Conservation (phyloP, 805 yeast genomes). For the Candida railenensis region DNA sequence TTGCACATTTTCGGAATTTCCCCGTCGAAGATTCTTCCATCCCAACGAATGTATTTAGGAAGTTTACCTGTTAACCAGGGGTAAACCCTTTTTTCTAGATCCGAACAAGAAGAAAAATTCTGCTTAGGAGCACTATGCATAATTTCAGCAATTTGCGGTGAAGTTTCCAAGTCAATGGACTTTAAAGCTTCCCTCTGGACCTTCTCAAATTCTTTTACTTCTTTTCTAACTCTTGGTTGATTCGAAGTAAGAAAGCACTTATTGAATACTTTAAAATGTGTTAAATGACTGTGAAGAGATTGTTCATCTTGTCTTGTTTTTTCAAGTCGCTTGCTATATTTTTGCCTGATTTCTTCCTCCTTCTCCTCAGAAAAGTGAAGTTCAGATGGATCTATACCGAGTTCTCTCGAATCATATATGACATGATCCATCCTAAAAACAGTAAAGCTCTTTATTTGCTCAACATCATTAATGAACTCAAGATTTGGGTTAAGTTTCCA, state of each 20-base stretch:
- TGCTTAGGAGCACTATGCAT: neutral
- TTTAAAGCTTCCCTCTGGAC: conserved; percentile 5
- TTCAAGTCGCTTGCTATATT: conserved; percentile 10
- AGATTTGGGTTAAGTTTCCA: conserved; percentile 17
- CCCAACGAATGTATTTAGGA: conserved; percentile 12
- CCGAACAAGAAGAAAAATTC: conserved; percentile 1
- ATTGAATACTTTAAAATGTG: conserved; percentile 22
- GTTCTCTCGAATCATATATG: conserved; percentile 6
- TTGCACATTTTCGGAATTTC: neutral
- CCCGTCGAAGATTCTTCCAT: neutral
- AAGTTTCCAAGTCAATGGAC: neutral
- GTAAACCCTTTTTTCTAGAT: conserved; percentile 14
- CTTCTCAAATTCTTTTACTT: conserved; percentile 4
- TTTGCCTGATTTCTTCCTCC: neutral
- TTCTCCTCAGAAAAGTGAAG: neutral
- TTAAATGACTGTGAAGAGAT: conserved; percentile 19
- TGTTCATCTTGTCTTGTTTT: conserved; percentile 19
- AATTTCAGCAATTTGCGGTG: neutral
- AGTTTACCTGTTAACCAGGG: conserved; percentile 23
- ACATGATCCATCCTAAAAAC: conserved; percentile 6
- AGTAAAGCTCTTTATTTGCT: conserved; percentile 10
- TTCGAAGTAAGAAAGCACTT: conserved; percentile 20
- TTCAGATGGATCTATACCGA: conserved; percentile 9
- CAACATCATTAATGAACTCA: conserved; percentile 12
- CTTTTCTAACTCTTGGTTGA: neutral